Conservation (phyloP, 192 early-diverging fungal genomes). For the Entomortierella chlamydospora region DNA sequence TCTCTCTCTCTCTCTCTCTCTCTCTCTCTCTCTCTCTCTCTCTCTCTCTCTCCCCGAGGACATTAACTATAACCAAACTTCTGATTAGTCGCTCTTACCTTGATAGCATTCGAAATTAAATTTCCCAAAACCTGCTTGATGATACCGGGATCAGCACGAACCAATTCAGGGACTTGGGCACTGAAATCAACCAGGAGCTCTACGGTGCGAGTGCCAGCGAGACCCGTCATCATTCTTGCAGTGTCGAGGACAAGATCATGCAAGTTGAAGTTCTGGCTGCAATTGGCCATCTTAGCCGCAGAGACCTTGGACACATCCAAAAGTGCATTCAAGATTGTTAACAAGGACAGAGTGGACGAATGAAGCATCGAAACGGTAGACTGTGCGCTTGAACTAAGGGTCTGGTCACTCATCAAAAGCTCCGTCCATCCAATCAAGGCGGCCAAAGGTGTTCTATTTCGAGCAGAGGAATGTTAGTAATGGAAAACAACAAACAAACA, state of each 20-base stretch:
- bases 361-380: constrained; percentile 52
- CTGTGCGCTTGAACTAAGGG: constrained; percentile 39
- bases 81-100: constrained; percentile 26
- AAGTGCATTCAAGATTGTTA: constrained; percentile 47
- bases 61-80: no score
- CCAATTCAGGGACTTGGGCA: constrained; percentile 50
- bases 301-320: constrained; percentile 55
- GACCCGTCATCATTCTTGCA: constrained; percentile 49
- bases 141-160: constrained; percentile 45
- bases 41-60: no score
- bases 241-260: constrained; percentile 53
- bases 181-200: constrained; percentile 48
- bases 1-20: no score
- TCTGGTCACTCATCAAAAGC: constrained; percentile 48
- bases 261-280: constrained; percentile 52
- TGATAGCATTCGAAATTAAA: constrained; percentile 54
- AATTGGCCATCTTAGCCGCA: constrained; percentile 52
- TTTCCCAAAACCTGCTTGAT: constrained; percentile 53
- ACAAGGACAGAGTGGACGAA: constrained; percentile 42
- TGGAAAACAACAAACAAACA: background rate
- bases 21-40: no score
- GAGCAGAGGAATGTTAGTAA: background rate
- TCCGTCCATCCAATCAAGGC: constrained; percentile 54
- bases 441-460: constrained; percentile 39
- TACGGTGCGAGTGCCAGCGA: constrained; percentile 53